Conservation (phyloP, 768 basidiomycete species). For the Botryobasidium botryosum region DNA sequence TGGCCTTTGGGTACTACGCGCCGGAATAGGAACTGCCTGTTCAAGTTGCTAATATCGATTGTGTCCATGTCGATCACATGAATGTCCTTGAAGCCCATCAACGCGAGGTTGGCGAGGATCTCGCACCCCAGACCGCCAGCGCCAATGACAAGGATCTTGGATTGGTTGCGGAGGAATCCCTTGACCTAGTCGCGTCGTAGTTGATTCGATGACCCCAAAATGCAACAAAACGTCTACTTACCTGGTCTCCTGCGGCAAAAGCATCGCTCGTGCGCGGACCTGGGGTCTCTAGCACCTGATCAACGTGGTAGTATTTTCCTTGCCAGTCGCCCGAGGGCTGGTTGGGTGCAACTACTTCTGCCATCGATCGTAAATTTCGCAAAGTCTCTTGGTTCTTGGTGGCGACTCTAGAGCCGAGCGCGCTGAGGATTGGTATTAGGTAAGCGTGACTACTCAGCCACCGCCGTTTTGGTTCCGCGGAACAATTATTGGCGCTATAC, state of each 20-base stretch:
- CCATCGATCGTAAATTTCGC: no score
- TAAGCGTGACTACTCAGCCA: no score
- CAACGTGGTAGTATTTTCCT: constrained; percentile 62
- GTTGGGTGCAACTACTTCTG: no score
- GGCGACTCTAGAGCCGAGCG: no score
- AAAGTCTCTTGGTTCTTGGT: no score
- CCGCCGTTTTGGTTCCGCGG: no score
- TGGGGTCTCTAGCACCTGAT: constrained; percentile 67
- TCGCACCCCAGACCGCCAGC: constrained; percentile 95
- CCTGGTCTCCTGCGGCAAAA: constrained; percentile 67
- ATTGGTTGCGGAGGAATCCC: constrained; percentile 59
- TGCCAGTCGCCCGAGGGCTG: constrained; percentile 36
- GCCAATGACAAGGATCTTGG: constrained; percentile 94
- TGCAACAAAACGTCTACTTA: constrained; percentile 19
- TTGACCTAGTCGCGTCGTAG: constrained; percentile 48
- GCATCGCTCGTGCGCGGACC: constrained; percentile 77
- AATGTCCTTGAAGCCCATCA: constrained; percentile 95
- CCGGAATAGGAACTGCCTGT: constrained; percentile 97
- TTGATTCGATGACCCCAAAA: constrained; percentile 2
- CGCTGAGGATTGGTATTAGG: no score
- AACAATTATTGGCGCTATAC: no score
- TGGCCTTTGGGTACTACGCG: no score
- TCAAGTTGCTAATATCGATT: constrained; percentile 97
- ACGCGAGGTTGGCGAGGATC: constrained; percentile 88
- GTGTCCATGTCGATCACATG: constrained; percentile 99